Conservation (phyloP, 176 grass and related monocot genomes). For the Ananas comosus region DNA sequence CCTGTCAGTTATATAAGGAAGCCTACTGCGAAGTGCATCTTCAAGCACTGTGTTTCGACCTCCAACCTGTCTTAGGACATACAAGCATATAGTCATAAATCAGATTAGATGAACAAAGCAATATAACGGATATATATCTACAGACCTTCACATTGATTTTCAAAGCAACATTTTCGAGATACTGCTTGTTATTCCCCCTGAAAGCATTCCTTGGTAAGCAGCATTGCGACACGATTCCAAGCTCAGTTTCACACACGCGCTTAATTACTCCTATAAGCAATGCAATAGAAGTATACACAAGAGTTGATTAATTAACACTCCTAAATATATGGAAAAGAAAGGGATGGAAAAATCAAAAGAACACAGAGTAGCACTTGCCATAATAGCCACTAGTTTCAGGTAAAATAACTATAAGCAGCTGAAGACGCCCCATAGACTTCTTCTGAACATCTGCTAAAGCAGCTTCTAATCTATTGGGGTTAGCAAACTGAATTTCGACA, state of each 20-base stretch:
- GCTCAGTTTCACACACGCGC: constrained; percentile 57
- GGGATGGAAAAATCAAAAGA: background rate
- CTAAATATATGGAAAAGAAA: background rate
- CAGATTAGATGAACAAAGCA: background rate
- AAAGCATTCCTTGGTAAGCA: constrained; percentile 43
- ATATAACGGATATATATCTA: background rate
- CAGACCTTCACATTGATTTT: constrained; percentile 92
- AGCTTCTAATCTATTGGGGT: constrained; percentile 28
- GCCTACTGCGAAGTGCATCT: constrained; percentile 26
- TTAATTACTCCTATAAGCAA: constrained; percentile 46
- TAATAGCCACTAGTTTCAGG: constrained; percentile 49
- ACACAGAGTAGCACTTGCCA: constrained; percentile 22
- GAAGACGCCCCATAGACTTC: constrained; percentile 26
- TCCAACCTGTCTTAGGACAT: constrained; percentile 33
- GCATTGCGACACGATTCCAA: constrained; percentile 63
- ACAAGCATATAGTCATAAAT: background rate
- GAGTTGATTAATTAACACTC: background rate
- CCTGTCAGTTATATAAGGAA: constrained; percentile 46
- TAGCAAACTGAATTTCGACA: constrained; percentile 26
- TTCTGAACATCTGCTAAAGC: constrained; percentile 38
- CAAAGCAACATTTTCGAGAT: constrained; percentile 63
- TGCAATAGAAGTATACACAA: constrained; percentile 7
- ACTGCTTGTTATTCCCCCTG: constrained; percentile 38
- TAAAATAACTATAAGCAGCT: constrained; percentile 50
- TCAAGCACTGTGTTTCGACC: constrained; percentile 70